Conservation (phyloP, 176 grass and related monocot genomes). For the Pontederia crassipes region DNA sequence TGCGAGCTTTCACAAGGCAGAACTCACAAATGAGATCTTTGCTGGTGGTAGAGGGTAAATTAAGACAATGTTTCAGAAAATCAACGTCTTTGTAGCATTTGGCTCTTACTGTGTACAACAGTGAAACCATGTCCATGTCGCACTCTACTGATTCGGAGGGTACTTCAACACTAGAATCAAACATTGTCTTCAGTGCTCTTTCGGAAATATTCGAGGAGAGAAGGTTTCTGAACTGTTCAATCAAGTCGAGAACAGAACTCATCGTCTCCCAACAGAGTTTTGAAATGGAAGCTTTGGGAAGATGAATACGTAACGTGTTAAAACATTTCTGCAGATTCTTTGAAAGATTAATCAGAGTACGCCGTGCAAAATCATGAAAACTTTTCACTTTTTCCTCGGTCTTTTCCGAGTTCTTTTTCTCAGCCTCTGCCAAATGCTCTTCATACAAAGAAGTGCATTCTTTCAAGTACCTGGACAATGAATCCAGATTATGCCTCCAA, state of each 20-base stretch:
- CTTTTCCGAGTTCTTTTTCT: not conserved
- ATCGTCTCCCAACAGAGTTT: conserved; percentile 35
- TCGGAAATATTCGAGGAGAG: conserved; percentile 12
- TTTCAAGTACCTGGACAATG: conserved; percentile 33
- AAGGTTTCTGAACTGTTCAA: conserved; percentile 37
- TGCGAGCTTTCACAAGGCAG: conserved; percentile 54
- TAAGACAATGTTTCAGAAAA: conserved; percentile 6
- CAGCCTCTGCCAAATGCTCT: conserved; percentile 17
- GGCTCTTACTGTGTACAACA: conserved; percentile 26
- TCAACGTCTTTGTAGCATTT: conserved; percentile 33
- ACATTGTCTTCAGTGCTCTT: conserved; percentile 31
- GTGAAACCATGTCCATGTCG: conserved; percentile 17
- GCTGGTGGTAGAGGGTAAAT: conserved; percentile 37
- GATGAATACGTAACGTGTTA: conserved; percentile 37
- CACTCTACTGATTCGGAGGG: not conserved
- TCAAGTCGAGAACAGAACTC: conserved; percentile 28
- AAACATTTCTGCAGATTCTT: conserved; percentile 30
- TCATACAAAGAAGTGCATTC: conserved; percentile 36
- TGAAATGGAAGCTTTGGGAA: conserved; percentile 40
- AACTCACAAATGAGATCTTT: conserved; percentile 37
- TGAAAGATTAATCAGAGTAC: conserved; percentile 28
- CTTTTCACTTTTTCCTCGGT: not conserved
- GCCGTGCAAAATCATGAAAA: conserved; percentile 35
- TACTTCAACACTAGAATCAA: conserved; percentile 7
- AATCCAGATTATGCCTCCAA: conserved; percentile 43